Evolutionary conservation across 2,329 filamentous ascomycete species (phyloP).

Genomic region (Penicillium frequentans): DNA sequence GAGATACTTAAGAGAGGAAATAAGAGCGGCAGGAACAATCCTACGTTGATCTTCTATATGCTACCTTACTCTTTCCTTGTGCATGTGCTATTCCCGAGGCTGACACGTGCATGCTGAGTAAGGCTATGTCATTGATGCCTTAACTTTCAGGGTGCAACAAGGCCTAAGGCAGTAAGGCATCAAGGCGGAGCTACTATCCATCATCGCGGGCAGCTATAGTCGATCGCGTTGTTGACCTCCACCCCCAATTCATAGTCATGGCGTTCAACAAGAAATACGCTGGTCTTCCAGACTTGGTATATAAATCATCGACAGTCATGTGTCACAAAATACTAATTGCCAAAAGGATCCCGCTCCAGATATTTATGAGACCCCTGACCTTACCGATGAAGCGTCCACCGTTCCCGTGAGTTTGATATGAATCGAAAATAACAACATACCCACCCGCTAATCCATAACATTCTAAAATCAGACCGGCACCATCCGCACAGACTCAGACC

Average conservation of each 20-base stretch:
- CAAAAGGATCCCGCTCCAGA: slow-evolving; percentile 83
- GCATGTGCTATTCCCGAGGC: slow-evolving; percentile 27
- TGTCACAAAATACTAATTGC: neutral
- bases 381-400: slow-evolving; percentile 87
- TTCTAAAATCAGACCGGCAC: slow-evolving; percentile 49
- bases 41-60: slow-evolving; percentile 15
- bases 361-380: slow-evolving; percentile 92
- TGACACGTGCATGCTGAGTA: slow-evolving; percentile 18
- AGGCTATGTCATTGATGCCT: slow-evolving; percentile 3
- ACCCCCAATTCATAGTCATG: slow-evolving; percentile 50
- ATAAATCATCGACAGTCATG: slow-evolving; percentile 4
- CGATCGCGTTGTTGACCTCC: slow-evolving; percentile 11
- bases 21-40: neutral
- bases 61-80: slow-evolving; percentile 3
- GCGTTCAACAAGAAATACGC: slow-evolving; percentile 79
- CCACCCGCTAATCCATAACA: slow-evolving; percentile 47
- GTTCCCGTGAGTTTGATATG: slow-evolving; percentile 61
- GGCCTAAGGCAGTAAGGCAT: neutral
- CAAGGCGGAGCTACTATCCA: neutral
- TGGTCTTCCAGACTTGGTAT: slow-evolving; percentile 74
- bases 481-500: slow-evolving; percentile 58
- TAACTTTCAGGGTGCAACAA: neutral
- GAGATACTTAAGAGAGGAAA: neutral
- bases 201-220: slow-evolving; percentile 5
- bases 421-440: neutral